Evolutionary conservation across 2,329 filamentous ascomycete species (phyloP).

Genomic region (Verticillium klebahnii): DNA sequence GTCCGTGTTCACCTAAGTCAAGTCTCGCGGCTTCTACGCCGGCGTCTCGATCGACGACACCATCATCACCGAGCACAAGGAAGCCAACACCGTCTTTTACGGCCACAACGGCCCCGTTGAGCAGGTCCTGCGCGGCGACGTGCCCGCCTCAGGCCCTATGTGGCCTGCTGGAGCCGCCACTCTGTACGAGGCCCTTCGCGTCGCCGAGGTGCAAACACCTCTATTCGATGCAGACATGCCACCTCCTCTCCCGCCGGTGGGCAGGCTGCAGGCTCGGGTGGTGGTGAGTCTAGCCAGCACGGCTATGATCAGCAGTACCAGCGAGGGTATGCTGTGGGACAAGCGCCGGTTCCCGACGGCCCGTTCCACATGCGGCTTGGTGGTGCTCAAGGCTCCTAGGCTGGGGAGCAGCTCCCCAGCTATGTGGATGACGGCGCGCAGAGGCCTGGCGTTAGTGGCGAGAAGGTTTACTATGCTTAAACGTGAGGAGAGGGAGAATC

Average conservation of each 20-base stretch:
- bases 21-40: constrained; percentile 83
- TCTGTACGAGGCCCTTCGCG: constrained; percentile 24
- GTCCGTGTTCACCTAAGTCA: constrained; percentile 67
- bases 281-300: neutral
- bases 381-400: neutral
- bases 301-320: neutral
- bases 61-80: constrained; percentile 75
- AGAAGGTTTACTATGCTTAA: constrained; percentile 10
- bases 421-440: constrained; percentile 12
- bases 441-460: constrained; percentile 9
- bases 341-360: neutral
- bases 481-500: accelerated
- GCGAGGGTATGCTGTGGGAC: too few relatives aligned
- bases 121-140: constrained; percentile 42
- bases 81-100: constrained; percentile 86
- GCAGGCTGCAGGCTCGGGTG: neutral
- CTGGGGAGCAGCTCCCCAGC: constrained; percentile 6
- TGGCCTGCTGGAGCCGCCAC: constrained; percentile 26
- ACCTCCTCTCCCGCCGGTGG: constrained; percentile 1
- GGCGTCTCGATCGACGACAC: constrained; percentile 85
- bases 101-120: constrained; percentile 49
- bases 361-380: neutral
- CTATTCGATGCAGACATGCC: constrained; percentile 12
- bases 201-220: constrained; percentile 22
- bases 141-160: constrained; percentile 18